Base-by-base conservation (phyloP, 352 stramenopile genomes). In the Phytophthora capsici region DNA sequence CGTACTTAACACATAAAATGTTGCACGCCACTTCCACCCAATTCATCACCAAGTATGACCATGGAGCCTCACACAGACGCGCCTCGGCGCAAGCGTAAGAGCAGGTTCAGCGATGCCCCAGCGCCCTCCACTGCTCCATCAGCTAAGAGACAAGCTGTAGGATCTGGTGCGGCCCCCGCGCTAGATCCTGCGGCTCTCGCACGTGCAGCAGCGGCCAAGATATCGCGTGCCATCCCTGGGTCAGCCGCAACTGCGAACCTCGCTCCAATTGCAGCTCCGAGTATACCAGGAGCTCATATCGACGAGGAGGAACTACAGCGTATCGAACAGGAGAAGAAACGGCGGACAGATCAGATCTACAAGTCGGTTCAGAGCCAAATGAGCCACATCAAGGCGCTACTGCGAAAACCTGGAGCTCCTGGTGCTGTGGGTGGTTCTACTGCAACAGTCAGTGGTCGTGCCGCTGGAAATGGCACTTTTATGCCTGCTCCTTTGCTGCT, bases 281-380 rank as follows among this genome's bases (percentile, higher is more conserved):
- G 45, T 6, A 32, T 59, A 20, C 13, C 66, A 45, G 32, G 41
- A 6, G 5, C 66, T 3, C 22, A 7, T 19, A 23, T 53, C 0
- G 75, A 84, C 23, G 22, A 63, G 9, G 65, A 76, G 4, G 77
- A 89, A 46, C 66, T 79, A 25, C 56, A 54, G 14, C 70, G 73
- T 4, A 49, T 85, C 9, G 72, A 82, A 9, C 57, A 86, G 36
- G 84, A 92, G 68, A 89, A 90, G 58, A 64, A 68, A 6, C 65
- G 66, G 13, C 75, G 85, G n/a, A 89, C 80, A 19, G 81, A 94
- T 16, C 82, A 91, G 58, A 90, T 95, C 62, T 80, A 80, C 57
- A 88, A 91, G 80, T 94, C 85, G n/a, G 86, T 92, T 32, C 85
- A 93, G 68, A 78, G 86, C 55, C 85, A 95, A 49, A 93, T 95